Evolutionary conservation across 306 rosid genomes (phyloP).

Genomic region (Boehmeria nivea): DNA sequence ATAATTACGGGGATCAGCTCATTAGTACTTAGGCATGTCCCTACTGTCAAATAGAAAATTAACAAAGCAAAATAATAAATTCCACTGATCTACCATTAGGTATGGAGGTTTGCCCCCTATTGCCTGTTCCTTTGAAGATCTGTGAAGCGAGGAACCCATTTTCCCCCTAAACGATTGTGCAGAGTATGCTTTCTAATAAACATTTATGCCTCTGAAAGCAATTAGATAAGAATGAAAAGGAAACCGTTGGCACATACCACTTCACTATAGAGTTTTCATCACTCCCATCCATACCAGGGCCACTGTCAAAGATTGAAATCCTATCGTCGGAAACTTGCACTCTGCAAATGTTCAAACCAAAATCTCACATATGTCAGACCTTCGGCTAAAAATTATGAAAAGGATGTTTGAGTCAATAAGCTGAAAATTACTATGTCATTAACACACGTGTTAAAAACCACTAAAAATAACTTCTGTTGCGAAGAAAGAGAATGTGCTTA

Average conservation of each 20-base stretch:
- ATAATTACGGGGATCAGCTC: conserved; percentile 6
- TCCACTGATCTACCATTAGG: conserved; percentile 29
- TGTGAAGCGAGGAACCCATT: conserved; percentile 56
- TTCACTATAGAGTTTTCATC: conserved; percentile 47
- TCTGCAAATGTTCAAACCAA: conserved; percentile 32
- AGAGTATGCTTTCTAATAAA: neutral
- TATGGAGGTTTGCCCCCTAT: conserved; percentile 59
- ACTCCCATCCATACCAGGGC: conserved; percentile 67
- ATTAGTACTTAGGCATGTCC: no score
- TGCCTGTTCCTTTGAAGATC: conserved; percentile 31
- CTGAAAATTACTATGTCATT: neutral
- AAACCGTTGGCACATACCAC: conserved; percentile 31
- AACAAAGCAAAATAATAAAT: no score
- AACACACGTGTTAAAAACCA: no score
- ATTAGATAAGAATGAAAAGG: neutral
- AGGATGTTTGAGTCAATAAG: neutral
- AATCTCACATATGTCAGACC: neutral
- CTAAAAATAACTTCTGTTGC: no score
- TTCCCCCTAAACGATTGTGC: conserved; percentile 45
- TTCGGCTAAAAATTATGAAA: no score
- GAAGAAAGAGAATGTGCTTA: no score
- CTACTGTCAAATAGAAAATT: no score
- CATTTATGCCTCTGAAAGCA: neutral
- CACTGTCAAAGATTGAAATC: conserved; percentile 55
- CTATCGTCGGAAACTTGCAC: conserved; percentile 21